phyloP scores from a whole-genome alignment of 345 rosid species.

The Salix dunnii region DNA sequence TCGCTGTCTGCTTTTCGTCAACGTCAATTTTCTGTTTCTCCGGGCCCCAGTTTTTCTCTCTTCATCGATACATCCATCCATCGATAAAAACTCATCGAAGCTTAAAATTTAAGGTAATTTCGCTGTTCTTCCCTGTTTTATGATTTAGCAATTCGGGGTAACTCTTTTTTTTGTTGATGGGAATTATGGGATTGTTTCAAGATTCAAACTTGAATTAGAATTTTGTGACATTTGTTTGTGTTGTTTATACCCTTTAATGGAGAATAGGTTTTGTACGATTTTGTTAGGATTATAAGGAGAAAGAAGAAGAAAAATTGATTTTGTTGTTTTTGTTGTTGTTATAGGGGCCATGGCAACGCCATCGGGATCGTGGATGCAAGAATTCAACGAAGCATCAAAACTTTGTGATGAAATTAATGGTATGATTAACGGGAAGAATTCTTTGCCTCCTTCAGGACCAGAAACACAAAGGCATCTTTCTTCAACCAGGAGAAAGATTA shows the following conservation, averaged over 20 bases:
- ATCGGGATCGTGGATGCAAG: constrained; percentile 77
- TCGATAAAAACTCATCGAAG: background rate
- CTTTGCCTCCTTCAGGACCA: constrained; percentile 60
- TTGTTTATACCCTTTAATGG: background rate
- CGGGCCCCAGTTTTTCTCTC: background rate
- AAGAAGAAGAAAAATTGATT: background rate
- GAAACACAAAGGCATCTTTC: constrained; percentile 87
- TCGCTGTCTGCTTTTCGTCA: background rate
- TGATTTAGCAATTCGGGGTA: background rate
- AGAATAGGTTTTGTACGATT: background rate
- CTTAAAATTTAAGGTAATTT: background rate
- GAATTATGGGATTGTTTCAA: background rate
- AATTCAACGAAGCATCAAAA: constrained; percentile 71
- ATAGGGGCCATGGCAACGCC: constrained; percentile 58
- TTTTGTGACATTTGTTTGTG: background rate
- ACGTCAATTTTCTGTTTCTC: background rate
- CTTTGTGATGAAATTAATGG: constrained; percentile 74
- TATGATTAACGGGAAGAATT: constrained; percentile 70
- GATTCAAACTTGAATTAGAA: background rate
- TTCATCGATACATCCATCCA: background rate
- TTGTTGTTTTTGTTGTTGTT: background rate
- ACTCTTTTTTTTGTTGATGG: background rate
- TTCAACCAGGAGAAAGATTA: constrained; percentile 77
- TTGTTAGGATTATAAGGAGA: background rate
- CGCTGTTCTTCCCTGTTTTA: background rate